phyloP scores from a whole-genome alignment of 805 yeast genomes.

The Torulaspora gathmanii region DNA sequence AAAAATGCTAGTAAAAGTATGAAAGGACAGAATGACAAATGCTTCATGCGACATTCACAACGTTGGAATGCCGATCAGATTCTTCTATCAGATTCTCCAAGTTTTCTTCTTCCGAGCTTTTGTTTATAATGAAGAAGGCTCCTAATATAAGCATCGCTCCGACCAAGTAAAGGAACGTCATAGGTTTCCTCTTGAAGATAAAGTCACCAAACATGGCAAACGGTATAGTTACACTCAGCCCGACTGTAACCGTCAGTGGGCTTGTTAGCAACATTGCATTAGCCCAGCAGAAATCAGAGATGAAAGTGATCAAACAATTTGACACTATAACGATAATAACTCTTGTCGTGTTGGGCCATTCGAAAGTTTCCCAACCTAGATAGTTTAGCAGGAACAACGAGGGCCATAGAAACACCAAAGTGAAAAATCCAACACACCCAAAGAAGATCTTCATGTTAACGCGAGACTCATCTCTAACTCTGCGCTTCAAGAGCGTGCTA shows the following conservation, averaged over 20 bases:
- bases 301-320: slow-evolving; percentile 73
- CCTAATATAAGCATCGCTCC: slow-evolving; percentile 79
- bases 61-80: not conserved
- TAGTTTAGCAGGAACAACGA: slow-evolving; percentile 60
- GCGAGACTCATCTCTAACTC: slow-evolving; percentile 66
- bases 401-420: slow-evolving; percentile 77
- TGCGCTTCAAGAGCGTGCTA: slow-evolving; percentile 74
- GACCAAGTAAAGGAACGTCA: slow-evolving; percentile 58
- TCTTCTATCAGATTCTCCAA: slow-evolving; percentile 14
- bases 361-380: slow-evolving; percentile 63
- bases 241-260: slow-evolving; percentile 94
- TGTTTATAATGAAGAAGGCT: slow-evolving; percentile 81
- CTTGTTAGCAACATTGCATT: slow-evolving; percentile 88
- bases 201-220: slow-evolving; percentile 90
- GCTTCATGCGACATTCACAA: slow-evolving; percentile 1
- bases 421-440: slow-evolving; percentile 90
- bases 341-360: slow-evolving; percentile 53
- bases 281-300: slow-evolving; percentile 95
- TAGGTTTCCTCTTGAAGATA: slow-evolving; percentile 57
- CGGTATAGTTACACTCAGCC: slow-evolving; percentile 88
- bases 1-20: not conserved
- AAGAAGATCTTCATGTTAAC: slow-evolving; percentile 84
- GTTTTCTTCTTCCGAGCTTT: slow-evolving; percentile 63
- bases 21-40: not conserved
- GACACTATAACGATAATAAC: slow-evolving; percentile 51